Base-by-base conservation (phyloP, 164 flowering plant genomes). In the Malania oleifera region DNA sequence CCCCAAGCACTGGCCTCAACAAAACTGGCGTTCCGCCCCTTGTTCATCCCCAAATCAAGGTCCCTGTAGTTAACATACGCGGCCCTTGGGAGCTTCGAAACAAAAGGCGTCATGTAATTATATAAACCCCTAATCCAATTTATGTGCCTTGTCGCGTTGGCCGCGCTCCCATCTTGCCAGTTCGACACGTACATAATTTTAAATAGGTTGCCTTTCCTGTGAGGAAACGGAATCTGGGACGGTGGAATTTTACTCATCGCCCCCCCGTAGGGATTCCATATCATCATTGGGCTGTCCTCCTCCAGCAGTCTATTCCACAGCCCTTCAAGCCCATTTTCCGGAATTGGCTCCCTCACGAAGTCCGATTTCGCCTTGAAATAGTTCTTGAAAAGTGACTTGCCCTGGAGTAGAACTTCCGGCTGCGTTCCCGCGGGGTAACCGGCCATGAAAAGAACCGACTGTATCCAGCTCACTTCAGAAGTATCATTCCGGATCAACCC, bases 41-140 rank as follows among this genome's bases (percentile, higher is more conserved):
- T 15, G n/a, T 55, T 55, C 37, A 8, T 55, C 24, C 67, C 67
- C 34, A 63, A 3, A 25, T 63, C 60, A 4, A 63, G 54, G 24
- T 63, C 67, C 40, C 67, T 46, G 45, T 63, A 63, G 43, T 63
- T 63, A 19, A 56, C 45, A 23, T 35, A 63, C 14, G 60, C 60
- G 3, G 15, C 47, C 48, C 67, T 63, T 12, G 67, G 67, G 0
- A 7, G 11, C 35, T 31, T 55, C 41, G 60, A 55, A 18, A 56
- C 67, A 37, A 35, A 63, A 15, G 67, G 67, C 0, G 52, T 22
- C 67, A 63, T 45, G 49, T 22, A 55, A 2, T 12, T 14, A 45
- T 63, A 56, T 0, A 63, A 31, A 35, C 27, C 43, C 22, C 41
- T 37, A 1, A 56, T 19, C 60, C 49, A 26, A 6, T 5, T 39